Evolutionary conservation across 2,329 filamentous ascomycete species (phyloP).

Genomic region (Orbilia javanica): DNA sequence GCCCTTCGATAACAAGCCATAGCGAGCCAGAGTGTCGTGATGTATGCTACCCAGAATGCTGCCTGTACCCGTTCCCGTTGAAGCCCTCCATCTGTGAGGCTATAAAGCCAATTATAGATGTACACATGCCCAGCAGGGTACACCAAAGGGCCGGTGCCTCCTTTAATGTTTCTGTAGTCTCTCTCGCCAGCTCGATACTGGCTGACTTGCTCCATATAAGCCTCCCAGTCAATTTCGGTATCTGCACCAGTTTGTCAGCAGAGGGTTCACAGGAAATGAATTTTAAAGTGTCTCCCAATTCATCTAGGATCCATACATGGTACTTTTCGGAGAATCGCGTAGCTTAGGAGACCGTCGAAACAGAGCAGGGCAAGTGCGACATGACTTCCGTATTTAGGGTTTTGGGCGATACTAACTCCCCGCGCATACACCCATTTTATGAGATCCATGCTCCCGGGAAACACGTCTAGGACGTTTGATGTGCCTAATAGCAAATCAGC

Average conservation of each 20-base stretch:
- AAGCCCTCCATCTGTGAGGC: slow-evolving; percentile 79
- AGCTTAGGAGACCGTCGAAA: slow-evolving; percentile 47
- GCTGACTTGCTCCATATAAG: slow-evolving; percentile 93
- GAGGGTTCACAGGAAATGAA: neutral
- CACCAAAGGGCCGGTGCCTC: slow-evolving; percentile 90
- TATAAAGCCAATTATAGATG: slow-evolving; percentile 84
- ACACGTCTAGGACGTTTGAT: neutral
- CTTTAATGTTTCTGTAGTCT: slow-evolving; percentile 86
- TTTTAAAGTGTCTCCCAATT: neutral
- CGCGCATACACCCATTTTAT: slow-evolving; percentile 8
- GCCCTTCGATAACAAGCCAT: slow-evolving; percentile 84
- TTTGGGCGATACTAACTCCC: slow-evolving; percentile 13
- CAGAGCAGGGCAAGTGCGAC: slow-evolving; percentile 31
- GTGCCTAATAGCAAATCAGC: neutral
- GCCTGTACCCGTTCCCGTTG: slow-evolving; percentile 85
- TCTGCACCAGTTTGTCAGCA: slow-evolving; percentile 69
- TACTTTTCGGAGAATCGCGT: slow-evolving; percentile 43
- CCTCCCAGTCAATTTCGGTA: slow-evolving; percentile 97
- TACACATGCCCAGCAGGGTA: slow-evolving; percentile 96
- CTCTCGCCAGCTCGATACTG: slow-evolving; percentile 86
- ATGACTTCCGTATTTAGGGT: slow-evolving; percentile 12
- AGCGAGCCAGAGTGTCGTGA: slow-evolving; percentile 79
- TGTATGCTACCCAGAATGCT: slow-evolving; percentile 83
- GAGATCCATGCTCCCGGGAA: slow-evolving; percentile 20
- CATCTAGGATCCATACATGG: slow-evolving; percentile 29